Percentiles rank a stretch among this genome's conserved stretches.
Conservation (phyloP, 148 eudicot species). For the Fagopyrum homotropicum region DNA sequence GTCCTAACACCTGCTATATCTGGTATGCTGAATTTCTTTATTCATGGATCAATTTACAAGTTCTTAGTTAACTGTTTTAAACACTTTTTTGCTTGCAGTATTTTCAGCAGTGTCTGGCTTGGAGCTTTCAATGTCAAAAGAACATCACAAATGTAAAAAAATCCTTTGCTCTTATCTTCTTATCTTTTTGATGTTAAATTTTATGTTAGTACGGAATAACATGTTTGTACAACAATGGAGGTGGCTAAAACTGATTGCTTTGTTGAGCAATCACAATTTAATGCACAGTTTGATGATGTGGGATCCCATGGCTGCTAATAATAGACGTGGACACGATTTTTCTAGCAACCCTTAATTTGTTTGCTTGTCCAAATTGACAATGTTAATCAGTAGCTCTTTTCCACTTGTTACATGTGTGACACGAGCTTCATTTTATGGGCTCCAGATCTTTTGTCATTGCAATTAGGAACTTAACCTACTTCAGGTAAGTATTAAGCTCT, state of each 20-base stretch:
- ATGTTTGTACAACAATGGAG: neutral
- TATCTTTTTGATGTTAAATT: neutral
- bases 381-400: neutral
- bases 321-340: slow-evolving; percentile 1
- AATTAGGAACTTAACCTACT: neutral
- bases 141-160: slow-evolving; percentile 58
- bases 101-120: slow-evolving; percentile 69
- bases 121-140: slow-evolving; percentile 60
- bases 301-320: slow-evolving; percentile 15
- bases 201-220: neutral
- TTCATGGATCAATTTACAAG: neutral
- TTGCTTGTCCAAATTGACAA: neutral
- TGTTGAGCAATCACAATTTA: slow-evolving; percentile 8
- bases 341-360: slow-evolving; percentile 7
- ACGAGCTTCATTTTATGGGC: neutral
- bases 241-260: neutral
- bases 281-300: slow-evolving; percentile 10
- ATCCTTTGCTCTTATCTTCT: neutral
- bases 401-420: slow-evolving; percentile 3
- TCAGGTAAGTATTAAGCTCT: neutral
- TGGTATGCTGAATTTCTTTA: slow-evolving; percentile 30
- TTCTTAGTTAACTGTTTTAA: slow-evolving; percentile 8
- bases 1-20: slow-evolving; percentile 85
- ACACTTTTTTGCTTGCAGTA: slow-evolving; percentile 33
- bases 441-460: neutral